Evolutionary conservation across 129 eudicot genomes (phyloP).

Genomic region (Tanacetum coccineum): DNA sequence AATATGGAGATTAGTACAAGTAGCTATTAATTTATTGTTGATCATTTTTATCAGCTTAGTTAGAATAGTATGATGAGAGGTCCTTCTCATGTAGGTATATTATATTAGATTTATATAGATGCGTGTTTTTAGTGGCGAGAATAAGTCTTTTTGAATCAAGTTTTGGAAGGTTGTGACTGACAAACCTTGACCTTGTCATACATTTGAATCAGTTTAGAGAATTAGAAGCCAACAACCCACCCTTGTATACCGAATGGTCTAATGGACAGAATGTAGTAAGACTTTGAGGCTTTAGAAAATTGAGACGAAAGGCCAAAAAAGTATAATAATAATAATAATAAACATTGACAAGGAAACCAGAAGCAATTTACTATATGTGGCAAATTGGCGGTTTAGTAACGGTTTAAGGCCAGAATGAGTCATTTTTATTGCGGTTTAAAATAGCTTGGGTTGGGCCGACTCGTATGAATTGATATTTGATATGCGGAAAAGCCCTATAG

Average conservation of each 20-base stretch:
- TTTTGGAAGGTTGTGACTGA: slow-evolving; percentile 19
- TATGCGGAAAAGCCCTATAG: too few species aligned
- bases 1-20: slow-evolving; percentile 18
- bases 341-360: too few species aligned
- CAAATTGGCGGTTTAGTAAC: too few species aligned
- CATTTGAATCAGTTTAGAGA: slow-evolving; percentile 10
- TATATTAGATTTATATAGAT: too few species aligned
- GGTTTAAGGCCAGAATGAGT: too few species aligned
- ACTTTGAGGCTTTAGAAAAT: neutral
- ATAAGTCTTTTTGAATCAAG: slow-evolving; percentile 19
- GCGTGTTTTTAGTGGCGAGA: slow-evolving; percentile 17
- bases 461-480: too few species aligned
- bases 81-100: slow-evolving; percentile 22
- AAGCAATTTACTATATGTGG: too few species aligned
- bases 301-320: too few species aligned
- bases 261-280: neutral
- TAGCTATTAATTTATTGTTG: slow-evolving; percentile 4
- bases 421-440: too few species aligned
- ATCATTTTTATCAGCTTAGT: slow-evolving; percentile 15
- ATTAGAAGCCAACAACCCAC: slow-evolving; percentile 9
- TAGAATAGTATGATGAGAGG: slow-evolving; percentile 21
- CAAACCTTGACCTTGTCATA: slow-evolving; percentile 23
- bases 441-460: too few species aligned
- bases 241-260: neutral
- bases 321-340: too few species aligned